Conservation (phyloP, 352 stramenopile species). For the Phytophthora sp. region DNA sequence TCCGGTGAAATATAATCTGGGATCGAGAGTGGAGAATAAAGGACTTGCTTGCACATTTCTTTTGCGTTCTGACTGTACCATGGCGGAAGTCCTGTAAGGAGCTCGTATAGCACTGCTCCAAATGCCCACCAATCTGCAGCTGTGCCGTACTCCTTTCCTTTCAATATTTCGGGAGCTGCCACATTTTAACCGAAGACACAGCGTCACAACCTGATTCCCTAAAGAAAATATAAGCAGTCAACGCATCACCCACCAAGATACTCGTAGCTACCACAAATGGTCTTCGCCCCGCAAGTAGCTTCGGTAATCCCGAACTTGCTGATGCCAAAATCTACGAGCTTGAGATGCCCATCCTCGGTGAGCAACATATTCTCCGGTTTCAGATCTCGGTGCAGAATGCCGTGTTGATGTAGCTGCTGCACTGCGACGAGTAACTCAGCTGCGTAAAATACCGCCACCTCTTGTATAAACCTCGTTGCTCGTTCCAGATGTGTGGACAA, state of each 20-base stretch:
- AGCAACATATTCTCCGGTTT: slow-evolving; percentile 85
- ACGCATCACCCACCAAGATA: slow-evolving; percentile 63
- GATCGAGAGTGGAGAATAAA: slow-evolving; percentile 60
- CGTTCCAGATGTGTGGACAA: slow-evolving; percentile 62
- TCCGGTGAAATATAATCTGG: slow-evolving; percentile 57
- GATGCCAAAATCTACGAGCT: slow-evolving; percentile 85
- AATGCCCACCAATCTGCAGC: slow-evolving; percentile 87
- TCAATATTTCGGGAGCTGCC: slow-evolving; percentile 72
- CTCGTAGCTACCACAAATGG: slow-evolving; percentile 81
- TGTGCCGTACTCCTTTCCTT: slow-evolving; percentile 70
- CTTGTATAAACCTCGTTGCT: slow-evolving; percentile 54
- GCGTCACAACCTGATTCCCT: neutral
- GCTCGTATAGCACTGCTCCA: slow-evolving; percentile 76
- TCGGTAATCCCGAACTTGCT: slow-evolving; percentile 86
- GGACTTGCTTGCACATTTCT: slow-evolving; percentile 56
- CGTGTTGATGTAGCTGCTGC: slow-evolving; percentile 84
- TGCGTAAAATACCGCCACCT: slow-evolving; percentile 70
- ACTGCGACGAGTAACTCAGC: slow-evolving; percentile 78
- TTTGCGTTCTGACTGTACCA: slow-evolving; percentile 76
- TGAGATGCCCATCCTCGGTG: slow-evolving; percentile 67
- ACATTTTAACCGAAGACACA: slow-evolving; percentile 1
- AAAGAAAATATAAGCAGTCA: neutral
- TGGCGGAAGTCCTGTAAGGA: slow-evolving; percentile 76
- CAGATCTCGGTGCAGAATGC: slow-evolving; percentile 84
- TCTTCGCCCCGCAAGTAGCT: slow-evolving; percentile 60